Evolutionary conservation across 805 yeast genomes (phyloP).

Genomic region (Komagataella kurtzmanii): DNA sequence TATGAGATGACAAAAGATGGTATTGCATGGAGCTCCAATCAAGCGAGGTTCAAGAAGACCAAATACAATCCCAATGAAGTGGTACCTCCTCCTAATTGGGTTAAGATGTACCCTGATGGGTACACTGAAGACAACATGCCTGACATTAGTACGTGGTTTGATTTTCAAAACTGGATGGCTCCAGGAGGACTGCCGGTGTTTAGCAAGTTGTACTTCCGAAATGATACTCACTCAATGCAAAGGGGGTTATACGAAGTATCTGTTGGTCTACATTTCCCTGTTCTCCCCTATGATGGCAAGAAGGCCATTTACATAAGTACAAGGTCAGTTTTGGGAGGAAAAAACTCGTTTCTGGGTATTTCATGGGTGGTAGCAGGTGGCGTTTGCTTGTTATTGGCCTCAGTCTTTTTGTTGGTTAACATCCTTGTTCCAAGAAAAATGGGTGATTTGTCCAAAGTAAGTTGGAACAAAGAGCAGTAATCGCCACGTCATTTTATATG

Average conservation of each 20-base stretch:
- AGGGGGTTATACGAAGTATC: conserved; percentile 51
- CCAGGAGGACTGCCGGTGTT: conserved; percentile 63
- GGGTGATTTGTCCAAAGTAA: conserved; percentile 57
- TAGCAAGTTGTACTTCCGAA: conserved; percentile 52
- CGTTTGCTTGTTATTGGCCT: conserved; percentile 44
- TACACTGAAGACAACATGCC: conserved; percentile 60
- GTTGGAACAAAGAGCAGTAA: conserved; percentile 50
- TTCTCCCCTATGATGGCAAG: conserved; percentile 49
- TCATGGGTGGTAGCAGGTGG: conserved; percentile 70
- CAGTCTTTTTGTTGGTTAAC: conserved; percentile 38
- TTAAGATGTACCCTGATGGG: conserved; percentile 55
- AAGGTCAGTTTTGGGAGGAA: conserved; percentile 65
- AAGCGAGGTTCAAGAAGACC: conserved; percentile 50
- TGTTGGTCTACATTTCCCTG: conserved; percentile 74
- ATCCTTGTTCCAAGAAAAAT: conserved; percentile 53
- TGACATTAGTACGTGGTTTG: conserved; percentile 52
- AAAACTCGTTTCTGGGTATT: conserved; percentile 58
- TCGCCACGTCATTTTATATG: neutral
- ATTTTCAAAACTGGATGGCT: conserved; percentile 79
- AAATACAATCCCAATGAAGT: conserved; percentile 43
- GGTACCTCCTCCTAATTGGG: conserved; percentile 82
- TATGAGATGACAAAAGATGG: conserved; percentile 33
- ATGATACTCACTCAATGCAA: conserved; percentile 37
- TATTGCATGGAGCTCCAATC: conserved; percentile 65
- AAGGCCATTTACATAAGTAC: conserved; percentile 58